phyloP scores from a whole-genome alignment of 2,329 filamentous ascomycete species.

The Pyrenophora seminiperda region DNA sequence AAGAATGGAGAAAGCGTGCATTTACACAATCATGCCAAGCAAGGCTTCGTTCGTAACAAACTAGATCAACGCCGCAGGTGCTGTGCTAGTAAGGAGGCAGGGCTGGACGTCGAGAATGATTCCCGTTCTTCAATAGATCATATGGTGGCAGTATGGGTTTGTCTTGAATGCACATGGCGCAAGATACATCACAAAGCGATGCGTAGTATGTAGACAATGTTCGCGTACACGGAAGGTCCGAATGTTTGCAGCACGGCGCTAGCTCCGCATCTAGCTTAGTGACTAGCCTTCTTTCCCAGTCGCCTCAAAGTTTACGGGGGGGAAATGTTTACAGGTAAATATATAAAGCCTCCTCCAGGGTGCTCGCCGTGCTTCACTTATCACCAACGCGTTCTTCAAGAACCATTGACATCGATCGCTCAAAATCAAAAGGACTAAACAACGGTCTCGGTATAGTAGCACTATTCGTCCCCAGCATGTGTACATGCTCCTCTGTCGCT shows the following conservation, averaged over 20 bases:
- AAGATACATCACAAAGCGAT: slow-evolving; percentile 8
- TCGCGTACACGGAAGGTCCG: slow-evolving; percentile 19
- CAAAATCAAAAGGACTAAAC: slow-evolving; percentile 28
- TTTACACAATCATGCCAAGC: slow-evolving; percentile 57
- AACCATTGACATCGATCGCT: not conserved
- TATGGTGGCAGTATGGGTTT: slow-evolving; percentile 10
- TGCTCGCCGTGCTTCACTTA: too few relatives aligned
- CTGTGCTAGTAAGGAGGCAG: not conserved
- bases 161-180: slow-evolving; percentile 24
- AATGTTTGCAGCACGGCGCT: slow-evolving; percentile 6
- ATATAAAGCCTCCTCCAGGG: too few relatives aligned
- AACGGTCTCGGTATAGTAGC: slow-evolving; percentile 33
- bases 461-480: slow-evolving; percentile 31
- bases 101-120: not conserved
- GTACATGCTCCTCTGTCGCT: slow-evolving; percentile 10
- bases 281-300: too few relatives aligned
- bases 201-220: slow-evolving; percentile 4
- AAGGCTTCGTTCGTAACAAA: slow-evolving; percentile 1
- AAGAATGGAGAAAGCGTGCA: slow-evolving; percentile 97
- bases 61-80: not conserved
- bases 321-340: too few relatives aligned
- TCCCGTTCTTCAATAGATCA: not conserved
- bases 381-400: not conserved
- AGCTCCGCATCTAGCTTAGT: slow-evolving; percentile 6
- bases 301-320: too few relatives aligned